A percentile compares a stretch with the other conserved stretches of the same genome.
Conservation (phyloP, 192 early-diverging fungal species). For the Coemansia sp. region DNA sequence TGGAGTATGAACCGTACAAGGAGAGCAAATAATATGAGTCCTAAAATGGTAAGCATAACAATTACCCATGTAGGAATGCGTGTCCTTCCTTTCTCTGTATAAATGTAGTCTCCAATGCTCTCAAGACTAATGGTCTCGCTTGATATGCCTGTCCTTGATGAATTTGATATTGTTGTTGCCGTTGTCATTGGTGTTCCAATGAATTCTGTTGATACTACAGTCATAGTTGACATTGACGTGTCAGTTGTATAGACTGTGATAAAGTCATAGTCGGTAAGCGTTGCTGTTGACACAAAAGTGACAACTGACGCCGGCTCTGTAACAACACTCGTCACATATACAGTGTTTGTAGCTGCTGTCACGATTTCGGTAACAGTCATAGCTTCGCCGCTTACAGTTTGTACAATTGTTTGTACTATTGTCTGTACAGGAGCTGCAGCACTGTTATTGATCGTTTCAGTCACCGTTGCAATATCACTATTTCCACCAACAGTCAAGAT, state of each 20-base stretch:
- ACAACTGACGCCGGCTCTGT: background rate
- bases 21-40: background rate
- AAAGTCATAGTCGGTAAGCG: background rate
- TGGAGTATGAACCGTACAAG: background rate
- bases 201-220: background rate
- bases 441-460: background rate
- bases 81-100: background rate
- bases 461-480: background rate
- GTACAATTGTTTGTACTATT: background rate
- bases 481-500: background rate
- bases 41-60: background rate
- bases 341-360: background rate
- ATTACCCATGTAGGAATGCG: background rate
- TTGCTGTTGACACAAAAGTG: background rate
- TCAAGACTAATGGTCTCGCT: background rate
- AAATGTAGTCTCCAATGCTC: background rate
- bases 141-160: background rate
- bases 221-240: background rate
- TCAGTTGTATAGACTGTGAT: background rate
- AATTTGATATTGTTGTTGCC: background rate
- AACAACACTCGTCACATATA: background rate
- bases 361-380: slow-evolving; percentile 4
- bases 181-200: background rate
- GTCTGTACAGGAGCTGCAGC: background rate
- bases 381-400: background rate